Evolutionary conservation across 345 rosid genomes (phyloP).

Genomic region (Gynandropsis gynandra): DNA sequence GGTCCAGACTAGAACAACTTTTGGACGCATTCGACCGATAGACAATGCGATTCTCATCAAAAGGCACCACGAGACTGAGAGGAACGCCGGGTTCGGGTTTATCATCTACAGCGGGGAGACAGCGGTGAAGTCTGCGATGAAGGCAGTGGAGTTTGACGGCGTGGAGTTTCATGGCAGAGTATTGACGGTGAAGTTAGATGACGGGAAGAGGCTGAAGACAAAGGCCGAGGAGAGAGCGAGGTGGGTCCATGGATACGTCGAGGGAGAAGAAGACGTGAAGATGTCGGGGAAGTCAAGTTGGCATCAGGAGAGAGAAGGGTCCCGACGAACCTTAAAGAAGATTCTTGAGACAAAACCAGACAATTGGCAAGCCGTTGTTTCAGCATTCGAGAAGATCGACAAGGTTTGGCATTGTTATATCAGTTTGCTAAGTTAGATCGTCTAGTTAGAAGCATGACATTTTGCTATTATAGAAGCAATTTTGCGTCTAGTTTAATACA

Average conservation of each 20-base stretch:
- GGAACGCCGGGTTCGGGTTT: conserved; percentile 86
- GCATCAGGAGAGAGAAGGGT: conserved; percentile 82
- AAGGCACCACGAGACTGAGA: conserved; percentile 53
- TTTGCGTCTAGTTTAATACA: not conserved
- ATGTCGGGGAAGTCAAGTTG: conserved; percentile 44
- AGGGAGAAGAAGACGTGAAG: conserved; percentile 34
- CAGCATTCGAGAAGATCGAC: conserved; percentile 67
- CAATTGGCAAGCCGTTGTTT: conserved; percentile 90
- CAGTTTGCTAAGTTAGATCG: conserved; percentile 1
- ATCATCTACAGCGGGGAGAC: conserved; percentile 41
- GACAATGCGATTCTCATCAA: conserved; percentile 56
- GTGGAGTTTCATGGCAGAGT: conserved; percentile 84
- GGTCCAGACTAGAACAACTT: too few species aligned
- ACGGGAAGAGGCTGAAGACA: conserved; percentile 63
- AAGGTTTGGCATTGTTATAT: conserved; percentile 44
- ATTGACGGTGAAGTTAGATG: conserved; percentile 84
- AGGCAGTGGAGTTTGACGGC: conserved; percentile 89
- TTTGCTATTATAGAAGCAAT: too few species aligned
- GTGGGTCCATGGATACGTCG: conserved; percentile 52
- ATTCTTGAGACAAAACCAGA: conserved; percentile 65
- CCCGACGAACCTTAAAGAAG: conserved; percentile 39
- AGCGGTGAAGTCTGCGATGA: conserved; percentile 55
- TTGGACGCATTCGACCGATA: too few species aligned
- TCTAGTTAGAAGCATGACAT: too few species aligned
- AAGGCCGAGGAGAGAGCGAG: conserved; percentile 55